Conservation (phyloP, 139 green algal species). For the Coelastrella sp. region DNA sequence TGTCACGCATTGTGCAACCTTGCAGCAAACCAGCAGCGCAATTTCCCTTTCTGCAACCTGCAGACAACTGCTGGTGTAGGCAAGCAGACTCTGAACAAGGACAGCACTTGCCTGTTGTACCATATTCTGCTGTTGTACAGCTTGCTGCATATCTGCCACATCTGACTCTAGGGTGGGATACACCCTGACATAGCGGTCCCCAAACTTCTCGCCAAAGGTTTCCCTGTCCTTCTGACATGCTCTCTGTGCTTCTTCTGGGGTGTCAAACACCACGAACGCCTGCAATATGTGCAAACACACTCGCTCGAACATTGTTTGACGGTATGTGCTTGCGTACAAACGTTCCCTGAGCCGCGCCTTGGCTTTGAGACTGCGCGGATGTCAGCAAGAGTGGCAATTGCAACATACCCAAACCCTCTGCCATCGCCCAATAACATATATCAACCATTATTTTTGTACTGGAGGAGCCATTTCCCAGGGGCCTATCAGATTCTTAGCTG, state of each 20-base stretch:
- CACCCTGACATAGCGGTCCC: conserved; percentile 81
- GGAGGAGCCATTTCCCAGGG: too few relatives aligned
- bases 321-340: background rate
- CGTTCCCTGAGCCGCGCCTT: background rate
- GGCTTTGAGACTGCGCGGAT: background rate
- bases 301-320: background rate
- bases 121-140: conserved; percentile 55
- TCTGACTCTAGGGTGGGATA: conserved; percentile 73
- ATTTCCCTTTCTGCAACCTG: too few relatives aligned
- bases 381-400: background rate
- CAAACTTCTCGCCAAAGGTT: conserved; percentile 78
- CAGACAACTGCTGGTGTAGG: too few relatives aligned
- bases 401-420: background rate
- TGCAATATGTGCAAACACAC: conserved; percentile 26
- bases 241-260: conserved; percentile 63
- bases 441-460: too few relatives aligned
- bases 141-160: conserved; percentile 68
- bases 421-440: background rate
- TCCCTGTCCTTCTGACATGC: conserved; percentile 80
- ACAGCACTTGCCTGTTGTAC: conserved; percentile 23
- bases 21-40: too few relatives aligned
- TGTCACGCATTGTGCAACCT: too few relatives aligned
- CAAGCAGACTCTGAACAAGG: background rate
- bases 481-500: too few relatives aligned
- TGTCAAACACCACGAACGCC: conserved; percentile 78